Conservation (phyloP, 2,329 filamentous ascomycete genomes). For the Fusarium sp. region DNA sequence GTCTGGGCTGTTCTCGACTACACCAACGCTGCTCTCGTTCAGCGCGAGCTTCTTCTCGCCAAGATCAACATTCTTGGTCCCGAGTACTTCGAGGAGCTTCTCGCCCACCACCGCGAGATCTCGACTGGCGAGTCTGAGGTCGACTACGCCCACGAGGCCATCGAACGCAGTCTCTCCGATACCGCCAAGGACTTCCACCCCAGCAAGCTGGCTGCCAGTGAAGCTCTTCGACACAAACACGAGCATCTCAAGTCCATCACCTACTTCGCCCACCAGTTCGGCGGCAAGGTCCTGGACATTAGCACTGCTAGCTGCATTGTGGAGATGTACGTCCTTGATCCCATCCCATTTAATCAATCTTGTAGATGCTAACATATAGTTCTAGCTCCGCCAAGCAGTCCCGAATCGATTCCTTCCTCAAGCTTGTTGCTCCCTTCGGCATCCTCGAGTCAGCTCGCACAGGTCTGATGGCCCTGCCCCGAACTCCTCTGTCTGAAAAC, state of each 20-base stretch:
- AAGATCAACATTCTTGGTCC: conserved; percentile 97
- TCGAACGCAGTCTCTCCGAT: conserved; percentile 58
- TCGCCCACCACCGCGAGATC: conserved; percentile 95
- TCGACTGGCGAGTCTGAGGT: conserved; percentile 58
- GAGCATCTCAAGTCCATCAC: conserved; percentile 97
- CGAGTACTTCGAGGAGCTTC: conserved; percentile 97
- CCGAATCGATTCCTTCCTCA: conserved; percentile 97
- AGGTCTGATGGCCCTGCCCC: conserved; percentile 94
- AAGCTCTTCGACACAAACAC: conserved; percentile 95
- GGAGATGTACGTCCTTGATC: conserved; percentile 76
- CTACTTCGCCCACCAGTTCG: conserved; percentile 96
- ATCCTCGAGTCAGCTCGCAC: conserved; percentile 96
- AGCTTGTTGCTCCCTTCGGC: conserved; percentile 92
- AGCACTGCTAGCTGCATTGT: conserved; percentile 99
- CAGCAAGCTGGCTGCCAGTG: conserved; percentile 82
- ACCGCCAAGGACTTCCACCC: conserved; percentile 83
- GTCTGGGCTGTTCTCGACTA: conserved; percentile 99
- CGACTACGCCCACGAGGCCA: conserved; percentile 57
- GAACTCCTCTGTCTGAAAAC: conserved; percentile 84
- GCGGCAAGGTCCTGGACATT: conserved; percentile 96
- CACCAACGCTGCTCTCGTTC: conserved; percentile 89
- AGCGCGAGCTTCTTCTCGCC: conserved; percentile 92
- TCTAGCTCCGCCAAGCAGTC: conserved; percentile 86
- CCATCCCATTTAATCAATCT: neutral
- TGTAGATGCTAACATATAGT: conserved; percentile 38